phyloP scores from a whole-genome alignment of 345 rosid species.

The Noccaea bulbosa region DNA sequence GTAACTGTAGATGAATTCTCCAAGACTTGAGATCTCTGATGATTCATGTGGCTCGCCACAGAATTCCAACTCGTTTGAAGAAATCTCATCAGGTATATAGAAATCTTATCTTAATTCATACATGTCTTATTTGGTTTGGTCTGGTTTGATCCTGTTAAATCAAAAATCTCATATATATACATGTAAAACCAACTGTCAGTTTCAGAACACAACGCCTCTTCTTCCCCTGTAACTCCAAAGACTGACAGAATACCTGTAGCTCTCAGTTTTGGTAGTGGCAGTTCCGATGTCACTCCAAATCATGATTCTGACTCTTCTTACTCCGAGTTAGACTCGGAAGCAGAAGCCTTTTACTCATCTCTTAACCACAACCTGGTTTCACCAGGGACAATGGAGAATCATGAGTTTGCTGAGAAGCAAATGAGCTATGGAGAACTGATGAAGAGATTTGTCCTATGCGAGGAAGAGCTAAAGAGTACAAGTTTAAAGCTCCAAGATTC shows the following conservation, averaged over 20 bases:
- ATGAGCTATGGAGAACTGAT: conserved; percentile 50
- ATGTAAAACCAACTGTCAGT: conserved; percentile 38
- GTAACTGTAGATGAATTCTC: conserved; percentile 31
- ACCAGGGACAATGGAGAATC: conserved; percentile 39
- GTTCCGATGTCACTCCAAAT: conserved; percentile 56
- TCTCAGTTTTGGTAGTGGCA: conserved; percentile 55
- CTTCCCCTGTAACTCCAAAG: conserved; percentile 51
- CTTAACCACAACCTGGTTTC: conserved; percentile 50
- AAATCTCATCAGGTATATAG: conserved; percentile 53
- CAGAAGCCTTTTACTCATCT: conserved; percentile 68
- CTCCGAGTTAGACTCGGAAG: conserved; percentile 70
- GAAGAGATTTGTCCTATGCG: conserved; percentile 41
- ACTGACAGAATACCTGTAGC: conserved; percentile 53
- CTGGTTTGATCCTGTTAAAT: not conserved
- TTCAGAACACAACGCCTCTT: conserved; percentile 45
- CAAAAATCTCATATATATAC: not conserved
- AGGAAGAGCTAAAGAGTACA: conserved; percentile 56
- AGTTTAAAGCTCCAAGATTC: conserved; percentile 53
- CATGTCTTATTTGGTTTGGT: conserved; percentile 6
- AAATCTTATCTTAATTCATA: conserved; percentile 7
- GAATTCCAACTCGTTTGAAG: conserved; percentile 56
- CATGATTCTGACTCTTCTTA: conserved; percentile 72
- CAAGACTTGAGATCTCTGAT: conserved; percentile 19
- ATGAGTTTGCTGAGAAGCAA: conserved; percentile 36
- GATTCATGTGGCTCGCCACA: conserved; percentile 43